A percentile compares a stretch with the other conserved stretches of the same genome.
Conservation (phyloP, 495 filamentous ascomycete genomes). For the Neurospora sp. region DNA sequence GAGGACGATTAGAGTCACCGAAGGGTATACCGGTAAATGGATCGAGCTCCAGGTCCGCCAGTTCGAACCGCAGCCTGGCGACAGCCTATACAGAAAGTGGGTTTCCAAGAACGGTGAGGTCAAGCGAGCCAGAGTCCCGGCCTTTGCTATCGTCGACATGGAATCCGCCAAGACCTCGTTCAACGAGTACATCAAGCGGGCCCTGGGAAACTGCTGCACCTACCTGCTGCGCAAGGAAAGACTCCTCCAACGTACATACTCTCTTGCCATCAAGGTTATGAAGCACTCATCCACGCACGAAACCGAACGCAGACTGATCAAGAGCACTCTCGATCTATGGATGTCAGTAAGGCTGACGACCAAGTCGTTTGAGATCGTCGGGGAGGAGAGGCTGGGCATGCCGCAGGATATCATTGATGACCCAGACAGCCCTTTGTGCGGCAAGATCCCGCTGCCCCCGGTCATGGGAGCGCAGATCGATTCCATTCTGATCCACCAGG, state of each 20-base stretch:
- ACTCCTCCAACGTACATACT: constrained; percentile 34
- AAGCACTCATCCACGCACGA: constrained; percentile 14
- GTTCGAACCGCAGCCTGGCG: constrained; percentile 38
- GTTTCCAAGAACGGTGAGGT: constrained; percentile 24
- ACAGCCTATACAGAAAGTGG: constrained; percentile 38
- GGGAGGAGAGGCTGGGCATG: constrained; percentile 45
- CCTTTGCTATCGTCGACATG: constrained; percentile 39
- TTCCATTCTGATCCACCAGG: constrained; percentile 44
- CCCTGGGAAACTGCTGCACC: constrained; percentile 30
- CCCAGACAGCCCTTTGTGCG: constrained; percentile 35
- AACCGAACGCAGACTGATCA: constrained; percentile 33
- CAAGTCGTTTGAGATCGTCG: constrained; percentile 44
- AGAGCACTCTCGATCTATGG: constrained; percentile 44
- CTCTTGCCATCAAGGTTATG: constrained; percentile 27
- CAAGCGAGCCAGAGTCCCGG: constrained; percentile 28
- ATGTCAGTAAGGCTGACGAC: constrained; percentile 48
- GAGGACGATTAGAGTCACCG: constrained; percentile 34
- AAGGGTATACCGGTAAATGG: constrained; percentile 32
- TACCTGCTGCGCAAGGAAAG: constrained; percentile 27
- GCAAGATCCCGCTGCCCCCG: constrained; percentile 46
- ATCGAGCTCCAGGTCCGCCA: constrained; percentile 34
- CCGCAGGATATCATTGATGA: constrained; percentile 34
- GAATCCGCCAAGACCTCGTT: constrained; percentile 33
- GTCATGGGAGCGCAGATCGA: constrained; percentile 53
- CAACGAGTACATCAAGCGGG: constrained; percentile 31